Evolutionary conservation across 208 protist genomes (phyloP).

Genomic region (Acanthamoeba polyphaga): DNA sequence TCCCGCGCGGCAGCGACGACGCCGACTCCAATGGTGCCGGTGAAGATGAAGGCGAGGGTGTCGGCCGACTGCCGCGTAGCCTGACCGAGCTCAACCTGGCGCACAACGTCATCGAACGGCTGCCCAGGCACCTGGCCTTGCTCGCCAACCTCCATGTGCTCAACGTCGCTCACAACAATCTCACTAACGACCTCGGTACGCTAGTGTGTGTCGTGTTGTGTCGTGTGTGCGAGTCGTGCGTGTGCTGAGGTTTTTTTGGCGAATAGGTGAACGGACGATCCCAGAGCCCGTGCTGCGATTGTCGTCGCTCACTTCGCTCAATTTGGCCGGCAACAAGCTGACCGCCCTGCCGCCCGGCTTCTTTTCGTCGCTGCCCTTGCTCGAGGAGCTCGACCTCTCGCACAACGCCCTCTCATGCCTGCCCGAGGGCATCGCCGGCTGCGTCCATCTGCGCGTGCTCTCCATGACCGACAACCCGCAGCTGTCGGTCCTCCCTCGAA

Average conservation of each 20-base stretch:
- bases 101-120: background rate
- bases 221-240: too few species aligned
- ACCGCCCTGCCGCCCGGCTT: background rate
- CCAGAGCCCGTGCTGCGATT: background rate
- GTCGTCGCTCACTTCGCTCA: background rate
- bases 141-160: background rate
- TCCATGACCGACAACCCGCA: background rate
- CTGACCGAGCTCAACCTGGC: conserved; percentile 19
- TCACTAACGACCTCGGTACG: background rate
- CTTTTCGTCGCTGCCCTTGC: background rate
- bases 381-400: conserved; percentile 38
- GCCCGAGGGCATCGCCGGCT: conserved; percentile 2
- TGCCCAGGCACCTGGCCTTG: background rate
- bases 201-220: background rate
- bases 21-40: too few species aligned
- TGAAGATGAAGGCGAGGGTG: background rate
- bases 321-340: background rate
- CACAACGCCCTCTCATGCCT: background rate
- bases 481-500: background rate
- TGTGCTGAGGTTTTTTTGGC: background rate
- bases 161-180: background rate
- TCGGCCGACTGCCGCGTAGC: background rate
- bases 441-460: background rate
- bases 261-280: background rate
- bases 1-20: background rate